Percentiles rank a stretch among this genome's conserved stretches.
Conservation (phyloP, 352 stramenopile species). For the Aphanomyces astaci region DNA sequence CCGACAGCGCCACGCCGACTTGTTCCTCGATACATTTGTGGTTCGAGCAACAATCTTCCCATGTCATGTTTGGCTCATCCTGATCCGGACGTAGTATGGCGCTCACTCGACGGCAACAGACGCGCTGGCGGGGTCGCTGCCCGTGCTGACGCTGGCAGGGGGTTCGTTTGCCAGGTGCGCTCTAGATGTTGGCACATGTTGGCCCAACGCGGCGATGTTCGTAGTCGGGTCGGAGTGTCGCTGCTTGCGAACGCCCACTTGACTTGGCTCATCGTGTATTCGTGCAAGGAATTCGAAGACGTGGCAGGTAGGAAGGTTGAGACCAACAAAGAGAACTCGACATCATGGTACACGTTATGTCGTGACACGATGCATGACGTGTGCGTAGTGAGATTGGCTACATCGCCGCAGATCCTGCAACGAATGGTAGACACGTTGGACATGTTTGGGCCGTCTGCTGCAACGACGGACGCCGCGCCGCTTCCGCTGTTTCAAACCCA, state of each 20-base stretch:
- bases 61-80: background rate
- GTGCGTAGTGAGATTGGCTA: conserved; percentile 31
- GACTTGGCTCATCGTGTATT: conserved; percentile 35
- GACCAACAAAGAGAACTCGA: no score
- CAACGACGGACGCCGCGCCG: background rate
- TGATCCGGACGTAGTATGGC: conserved; percentile 62
- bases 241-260: conserved; percentile 37
- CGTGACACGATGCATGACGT: no score
- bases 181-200: no score
- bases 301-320: conserved; percentile 33
- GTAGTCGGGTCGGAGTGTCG: conserved; percentile 45
- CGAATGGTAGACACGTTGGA: conserved; percentile 12
- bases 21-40: conserved; percentile 90
- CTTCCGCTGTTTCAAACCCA: conserved; percentile 36
- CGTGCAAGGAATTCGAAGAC: conserved; percentile 41
- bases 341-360: no score
- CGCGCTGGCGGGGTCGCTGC: conserved; percentile 73
- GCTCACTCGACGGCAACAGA: conserved; percentile 90
- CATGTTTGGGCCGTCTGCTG: conserved; percentile 26
- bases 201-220: no score
- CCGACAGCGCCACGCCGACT: conserved; percentile 54
- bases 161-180: conserved; percentile 48
- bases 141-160: conserved; percentile 78
- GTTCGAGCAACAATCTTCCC: conserved; percentile 27
- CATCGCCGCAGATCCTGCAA: conserved; percentile 21